These are phyloP conservation scores for Penicillium decumbens DNA, from an alignment of 2,329 filamentous ascomycete genomes.

Conservation along the genomic window DNA sequence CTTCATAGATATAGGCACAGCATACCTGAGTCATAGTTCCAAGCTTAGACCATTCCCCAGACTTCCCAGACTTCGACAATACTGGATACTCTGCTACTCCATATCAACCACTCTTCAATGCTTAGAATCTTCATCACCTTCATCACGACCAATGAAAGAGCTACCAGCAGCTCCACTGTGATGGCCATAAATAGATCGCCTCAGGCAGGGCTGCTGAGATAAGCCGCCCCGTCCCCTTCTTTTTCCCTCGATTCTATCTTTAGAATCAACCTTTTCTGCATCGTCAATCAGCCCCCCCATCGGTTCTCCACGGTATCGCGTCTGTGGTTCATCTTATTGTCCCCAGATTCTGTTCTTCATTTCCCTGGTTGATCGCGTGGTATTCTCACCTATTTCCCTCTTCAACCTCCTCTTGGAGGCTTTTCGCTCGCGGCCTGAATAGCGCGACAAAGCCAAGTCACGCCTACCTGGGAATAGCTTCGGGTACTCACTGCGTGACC, in stretches of 20 bases:
- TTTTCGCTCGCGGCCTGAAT: not conserved
- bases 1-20: not conserved
- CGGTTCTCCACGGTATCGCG: constrained; percentile 12
- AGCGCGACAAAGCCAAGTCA: not conserved
- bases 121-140: not conserved
- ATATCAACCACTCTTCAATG: not conserved
- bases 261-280: constrained; percentile 29
- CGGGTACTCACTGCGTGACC: not conserved
- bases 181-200: constrained; percentile 7
- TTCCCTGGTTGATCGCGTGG: constrained; percentile 1
- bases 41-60: not conserved
- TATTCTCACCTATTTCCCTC: not conserved
- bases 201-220: constrained; percentile 10
- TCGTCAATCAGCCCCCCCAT: constrained; percentile 20
- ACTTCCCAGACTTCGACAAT: not conserved
- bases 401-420: not conserved
- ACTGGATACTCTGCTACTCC: not conserved
- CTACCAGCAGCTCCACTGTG: not conserved
- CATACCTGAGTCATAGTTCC: not conserved
- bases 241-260: constrained; percentile 23
- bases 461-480: not conserved
- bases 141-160: not conserved
- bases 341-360: not conserved
- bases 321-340: constrained; percentile 3
- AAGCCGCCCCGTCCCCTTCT: constrained; percentile 8